Evolutionary conservation across 2,329 filamentous ascomycete species (phyloP).

Genomic region (Hypoxylon sp.): DNA sequence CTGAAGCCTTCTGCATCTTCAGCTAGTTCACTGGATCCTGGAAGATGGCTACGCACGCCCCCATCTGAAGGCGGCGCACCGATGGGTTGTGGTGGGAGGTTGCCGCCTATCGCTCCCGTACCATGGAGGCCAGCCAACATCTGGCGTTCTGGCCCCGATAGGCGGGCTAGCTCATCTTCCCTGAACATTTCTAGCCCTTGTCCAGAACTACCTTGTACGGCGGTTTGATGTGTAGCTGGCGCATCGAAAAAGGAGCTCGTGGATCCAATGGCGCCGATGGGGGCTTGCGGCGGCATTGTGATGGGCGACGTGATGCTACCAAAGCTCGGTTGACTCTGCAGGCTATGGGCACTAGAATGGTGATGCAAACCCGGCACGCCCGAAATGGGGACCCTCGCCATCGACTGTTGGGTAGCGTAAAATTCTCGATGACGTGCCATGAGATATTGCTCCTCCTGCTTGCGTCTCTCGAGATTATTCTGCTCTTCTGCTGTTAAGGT

Average conservation of each 20-base stretch:
- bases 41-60: constrained; percentile 64
- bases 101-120: constrained; percentile 52
- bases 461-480: constrained; percentile 94
- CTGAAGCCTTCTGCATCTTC: constrained; percentile 72
- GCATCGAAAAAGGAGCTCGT: constrained; percentile 80
- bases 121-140: constrained; percentile 63
- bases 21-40: constrained; percentile 65
- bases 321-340: constrained; percentile 97
- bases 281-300: constrained; percentile 69
- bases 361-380: constrained; percentile 79
- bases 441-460: constrained; percentile 97
- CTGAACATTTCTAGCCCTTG: constrained; percentile 69
- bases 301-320: constrained; percentile 93
- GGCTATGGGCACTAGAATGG: constrained; percentile 93
- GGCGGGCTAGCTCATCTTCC: constrained; percentile 81
- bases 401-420: constrained; percentile 86
- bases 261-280: constrained; percentile 71
- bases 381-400: constrained; percentile 79
- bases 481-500: constrained; percentile 98
- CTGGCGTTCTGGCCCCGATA: constrained; percentile 70
- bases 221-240: constrained; percentile 60
- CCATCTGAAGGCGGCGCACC: constrained; percentile 57
- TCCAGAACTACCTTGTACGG: constrained; percentile 61
- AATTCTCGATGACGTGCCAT: constrained; percentile 97
- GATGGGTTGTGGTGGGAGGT: constrained; percentile 58